Evolutionary conservation across 768 basidiomycete species (phyloP), one percentile per base, ranked within the genome.

Genomic region (Hysterangium stoloniferum): DNA sequence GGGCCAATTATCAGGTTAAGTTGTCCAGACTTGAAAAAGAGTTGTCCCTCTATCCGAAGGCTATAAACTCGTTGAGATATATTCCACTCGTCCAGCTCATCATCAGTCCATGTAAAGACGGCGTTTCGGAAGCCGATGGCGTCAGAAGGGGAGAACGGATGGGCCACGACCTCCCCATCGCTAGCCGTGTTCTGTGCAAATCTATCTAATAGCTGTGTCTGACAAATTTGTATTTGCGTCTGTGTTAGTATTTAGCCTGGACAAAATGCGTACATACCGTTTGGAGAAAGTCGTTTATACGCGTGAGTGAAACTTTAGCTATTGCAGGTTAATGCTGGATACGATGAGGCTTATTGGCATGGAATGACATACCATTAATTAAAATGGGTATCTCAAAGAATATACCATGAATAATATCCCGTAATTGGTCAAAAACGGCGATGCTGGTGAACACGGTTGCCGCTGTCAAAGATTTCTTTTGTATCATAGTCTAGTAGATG

Each of bases 351-450:
- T 25, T 11, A 8, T 5, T 3, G n/a, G 17, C 24, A 34, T 7
- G 13, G 4, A 9, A 2, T 1, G 3, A 28, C 27, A 46, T 25
- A 46, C 45, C 45, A 15, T 34, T 46, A 20, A 46, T 13, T 4
- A 29, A 13, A 4, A 12, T 32, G 19, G 45, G 45, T 20, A 52
- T 11, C 7, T 41, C 20, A 24, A 34, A 57, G 35, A 57, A 55
- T 3, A 48, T 48, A 25, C 22, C 22, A 22, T 50, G 52, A 17
- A 59, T 31, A 17, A 61, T 61, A 27, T 60, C 60, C 28, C 66
- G 59, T 9, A 72, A 54, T 28, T 65, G 54, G 34, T 67, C 68
- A 53, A 72, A 72, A 12, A 71, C 68, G 13, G 66, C 61, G 54
- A 70, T 65, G 47, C 62, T 65, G 1, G 63, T 62, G 57, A 66